Evolutionary conservation across 176 grass and related monocot species (phyloP), one percentile per base, ranked within the genome.

Genomic region (Urochloa ruziziensis): DNA sequence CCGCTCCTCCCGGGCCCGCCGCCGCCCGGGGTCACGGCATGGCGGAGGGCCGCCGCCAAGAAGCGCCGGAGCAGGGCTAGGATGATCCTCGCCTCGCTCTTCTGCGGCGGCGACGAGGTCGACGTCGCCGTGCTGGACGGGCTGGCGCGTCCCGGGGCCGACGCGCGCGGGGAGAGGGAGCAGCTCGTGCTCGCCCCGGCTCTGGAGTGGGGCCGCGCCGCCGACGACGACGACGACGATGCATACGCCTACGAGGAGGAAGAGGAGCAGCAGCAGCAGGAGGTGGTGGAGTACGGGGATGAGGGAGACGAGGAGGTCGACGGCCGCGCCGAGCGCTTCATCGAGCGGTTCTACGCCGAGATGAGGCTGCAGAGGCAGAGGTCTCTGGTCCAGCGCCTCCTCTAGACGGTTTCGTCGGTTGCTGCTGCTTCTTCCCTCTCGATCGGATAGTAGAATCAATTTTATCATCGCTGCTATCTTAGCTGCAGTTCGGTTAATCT

Each of bases 261-360:
- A 12, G 63, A 7, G 0, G n/a, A n/a, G n/a, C n/a, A n/a, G n/a
- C n/a, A n/a, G n/a, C n/a, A n/a, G n/a, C n/a, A n/a, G n/a, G 85
- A 6, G 0, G 82, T 30, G 0, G 82, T 30, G 0, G 60, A 65
- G 11, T 10, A 62, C 0, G 73, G 12, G 46, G 82, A 16, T 7
- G 42, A 73, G 8, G 64, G 79, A 0, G 86, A 91, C 4, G 40
- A 60, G 30, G 90, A 82, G 17, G 89, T 94, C 7, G 96, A 98
- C 70, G 71, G 83, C 75, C 87, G 91, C 6, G 96, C 96, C 0
- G 89, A 96, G 87, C 86, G 87, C 58, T 99, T 99, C 80, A 99
- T 99, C 87, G 71, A 94, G 93, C 84, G 80, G 62, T 96, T 99
- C 74, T 99, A 99, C 60, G 49, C 90, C 84, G 89, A 96, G 74